phyloP scores from a whole-genome alignment of 2,329 filamentous ascomycete genomes.

The Talaromyces sp. region DNA sequence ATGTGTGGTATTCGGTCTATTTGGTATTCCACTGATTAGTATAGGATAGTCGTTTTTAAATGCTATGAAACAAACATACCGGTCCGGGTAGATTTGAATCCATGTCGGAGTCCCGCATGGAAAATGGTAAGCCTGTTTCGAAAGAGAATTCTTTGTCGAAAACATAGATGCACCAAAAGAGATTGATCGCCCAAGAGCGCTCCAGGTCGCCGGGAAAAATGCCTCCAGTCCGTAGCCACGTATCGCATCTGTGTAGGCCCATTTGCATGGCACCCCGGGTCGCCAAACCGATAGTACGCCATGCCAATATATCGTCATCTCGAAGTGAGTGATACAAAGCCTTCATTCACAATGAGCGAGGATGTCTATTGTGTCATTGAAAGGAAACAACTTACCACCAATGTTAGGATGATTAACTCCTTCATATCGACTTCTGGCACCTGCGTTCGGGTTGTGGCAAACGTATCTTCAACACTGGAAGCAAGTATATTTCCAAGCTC shows the following conservation, averaged over 20 bases:
- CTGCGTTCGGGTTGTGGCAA: conserved; percentile 28
- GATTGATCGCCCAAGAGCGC: conserved; percentile 52
- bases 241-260: conserved; percentile 67
- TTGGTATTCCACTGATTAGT: neutral
- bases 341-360: conserved; percentile 16
- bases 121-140: conserved; percentile 67
- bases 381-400: conserved; percentile 7
- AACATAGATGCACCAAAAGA: conserved; percentile 84
- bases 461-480: conserved; percentile 33
- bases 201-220: conserved; percentile 35
- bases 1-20: conserved; percentile 45
- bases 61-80: conserved; percentile 42
- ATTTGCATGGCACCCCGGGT: conserved; percentile 33
- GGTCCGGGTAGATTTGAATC: conserved; percentile 73
- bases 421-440: conserved; percentile 37
- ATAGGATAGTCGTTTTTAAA: too few relatives aligned
- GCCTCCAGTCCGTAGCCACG: conserved; percentile 53
- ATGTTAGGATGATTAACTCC: conserved; percentile 26
- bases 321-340: conserved; percentile 39
- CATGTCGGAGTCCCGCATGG: conserved; percentile 76
- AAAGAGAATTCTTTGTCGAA: conserved; percentile 85
- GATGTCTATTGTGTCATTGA: conserved; percentile 5
- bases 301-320: conserved; percentile 56
- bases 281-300: conserved; percentile 84
- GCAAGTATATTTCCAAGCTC: conserved; percentile 42